These are phyloP conservation scores for Selenicereus undatus DNA, from an alignment of 148 eudicot species.

Conservation along the genomic window DNA sequence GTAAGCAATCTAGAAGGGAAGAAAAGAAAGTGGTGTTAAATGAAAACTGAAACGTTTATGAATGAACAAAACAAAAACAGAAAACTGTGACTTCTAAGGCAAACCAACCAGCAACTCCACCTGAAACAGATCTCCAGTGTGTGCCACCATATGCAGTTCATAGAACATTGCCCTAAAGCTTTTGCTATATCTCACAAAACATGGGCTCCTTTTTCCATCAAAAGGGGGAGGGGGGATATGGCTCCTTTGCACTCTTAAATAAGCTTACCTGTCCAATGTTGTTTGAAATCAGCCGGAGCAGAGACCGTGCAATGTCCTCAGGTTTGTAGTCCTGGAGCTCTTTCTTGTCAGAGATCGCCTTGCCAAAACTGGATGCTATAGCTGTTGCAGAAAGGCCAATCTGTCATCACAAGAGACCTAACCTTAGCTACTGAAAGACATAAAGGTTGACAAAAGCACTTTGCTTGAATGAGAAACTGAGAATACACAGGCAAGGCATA, in stretches of 20 bases:
- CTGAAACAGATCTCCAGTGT: background rate
- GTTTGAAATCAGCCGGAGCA: conserved; percentile 83
- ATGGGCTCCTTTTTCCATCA: background rate
- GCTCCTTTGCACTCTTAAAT: background rate
- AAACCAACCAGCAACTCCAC: background rate
- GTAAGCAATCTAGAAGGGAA: conserved; percentile 67
- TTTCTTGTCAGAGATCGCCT: conserved; percentile 64
- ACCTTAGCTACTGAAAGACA: background rate
- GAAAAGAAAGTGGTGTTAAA: background rate
- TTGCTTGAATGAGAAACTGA: background rate
- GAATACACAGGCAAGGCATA: background rate
- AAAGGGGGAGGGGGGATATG: background rate
- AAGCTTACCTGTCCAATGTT: conserved; percentile 79
- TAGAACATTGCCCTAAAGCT: background rate
- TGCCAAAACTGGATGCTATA: conserved; percentile 96
- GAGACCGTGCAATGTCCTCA: conserved; percentile 78
- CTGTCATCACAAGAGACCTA: conserved; percentile 37
- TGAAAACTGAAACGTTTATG: background rate
- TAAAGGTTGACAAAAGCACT: background rate
- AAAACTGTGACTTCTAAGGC: too few relatives aligned
- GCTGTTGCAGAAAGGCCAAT: conserved; percentile 80
- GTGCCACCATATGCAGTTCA: conserved; percentile 3
- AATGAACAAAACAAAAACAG: background rate
- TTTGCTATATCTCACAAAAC: background rate
- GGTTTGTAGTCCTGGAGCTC: conserved; percentile 68